Conservation (phyloP, 331 rosid genomes). For the Quercus phellos region DNA sequence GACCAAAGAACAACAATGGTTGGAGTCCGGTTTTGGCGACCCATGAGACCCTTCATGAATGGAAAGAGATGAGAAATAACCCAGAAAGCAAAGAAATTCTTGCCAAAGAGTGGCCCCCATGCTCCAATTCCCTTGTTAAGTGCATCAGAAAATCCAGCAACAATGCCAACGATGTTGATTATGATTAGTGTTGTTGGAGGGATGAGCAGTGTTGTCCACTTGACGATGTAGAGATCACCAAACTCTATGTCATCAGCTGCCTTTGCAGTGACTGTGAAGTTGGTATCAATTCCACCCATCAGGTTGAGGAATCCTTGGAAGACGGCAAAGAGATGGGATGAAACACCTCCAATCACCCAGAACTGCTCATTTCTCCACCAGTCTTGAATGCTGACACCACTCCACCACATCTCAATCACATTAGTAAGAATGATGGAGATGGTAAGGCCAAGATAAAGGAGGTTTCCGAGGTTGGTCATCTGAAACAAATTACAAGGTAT, state of each 20-base stretch:
- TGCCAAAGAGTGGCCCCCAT: slow-evolving; percentile 96
- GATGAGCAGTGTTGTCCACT: slow-evolving; percentile 91
- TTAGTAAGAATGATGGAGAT: slow-evolving; percentile 70
- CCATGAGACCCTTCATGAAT: slow-evolving; percentile 98
- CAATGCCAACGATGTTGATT: slow-evolving; percentile 82
- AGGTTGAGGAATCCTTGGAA: slow-evolving; percentile 92
- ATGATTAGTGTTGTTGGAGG: slow-evolving; percentile 87
- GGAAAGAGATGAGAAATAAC: slow-evolving; percentile 92
- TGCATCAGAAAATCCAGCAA: slow-evolving; percentile 96
- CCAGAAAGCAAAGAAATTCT: slow-evolving; percentile 94
- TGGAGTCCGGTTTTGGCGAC: slow-evolving; percentile 93
- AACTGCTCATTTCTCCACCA: slow-evolving; percentile 93
- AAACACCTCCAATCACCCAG: slow-evolving; percentile 98
- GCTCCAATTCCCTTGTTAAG: slow-evolving; percentile 83
- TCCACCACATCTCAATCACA: slow-evolving; percentile 89
- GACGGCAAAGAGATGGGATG: slow-evolving; percentile 92
- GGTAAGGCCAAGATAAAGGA: slow-evolving; percentile 88
- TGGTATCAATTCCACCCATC: slow-evolving; percentile 86
- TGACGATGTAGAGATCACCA: slow-evolving; percentile 82
- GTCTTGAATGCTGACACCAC: slow-evolving; percentile 81
- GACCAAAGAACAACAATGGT: slow-evolving; percentile 93
- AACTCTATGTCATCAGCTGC: slow-evolving; percentile 80
- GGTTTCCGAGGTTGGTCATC: slow-evolving; percentile 95
- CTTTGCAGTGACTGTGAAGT: slow-evolving; percentile 89
- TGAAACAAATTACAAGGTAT: slow-evolving; percentile 33